Base-by-base conservation (phyloP, 495 filamentous ascomycete species). In the Emericellopsis terricola region DNA sequence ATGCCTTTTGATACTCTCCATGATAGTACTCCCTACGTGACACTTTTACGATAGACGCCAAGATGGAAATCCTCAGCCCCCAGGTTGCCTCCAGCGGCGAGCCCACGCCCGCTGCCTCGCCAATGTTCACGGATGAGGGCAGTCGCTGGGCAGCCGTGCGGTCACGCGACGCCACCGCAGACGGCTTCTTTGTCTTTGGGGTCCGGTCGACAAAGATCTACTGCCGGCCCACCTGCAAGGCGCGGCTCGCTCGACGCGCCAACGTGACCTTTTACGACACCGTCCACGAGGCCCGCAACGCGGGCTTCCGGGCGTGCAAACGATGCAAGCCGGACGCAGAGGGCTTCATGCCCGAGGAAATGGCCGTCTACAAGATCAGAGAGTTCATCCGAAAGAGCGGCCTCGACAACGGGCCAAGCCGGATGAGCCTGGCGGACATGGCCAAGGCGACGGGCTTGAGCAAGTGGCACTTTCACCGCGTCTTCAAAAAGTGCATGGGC, bases 131-230 rank as follows among this genome's bases (percentile, higher is more conserved):
- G 21, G 33, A 35, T 23, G 33, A 35, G 13, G 33, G 27, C 20
- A 15, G n/a, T 15, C 21, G 19, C 36, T 76, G 71, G 69, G 59
- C 57, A 39, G 70, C 71, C 29, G 54, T 76, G 10, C 50, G 56
- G 15, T 50, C 48, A 27, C 70, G 73, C 28, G 62, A 72, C 44
- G 39, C 62, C 15, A 42, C 52, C 14, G 59, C 62, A 29, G 44
- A 64, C 39, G 56, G 51, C 34, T 40, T 44, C 19, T 80, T 78
- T 44, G 59, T 78, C 44, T 78, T 78, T 56, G 58, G 47, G 15
- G 75, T 80, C 15, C 51, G 62, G 17, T 71, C 69, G 0, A 78
- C 74, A 5, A 65, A 61, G 18, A 73, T 76, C 28, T 78, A 69
- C 49, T 80, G 74, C 42, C 67, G 71, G 1, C 67, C 73, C 4